Evolutionary conservation across 176 grass and related monocot species (phyloP).

Genomic region (Carex scoparia): DNA sequence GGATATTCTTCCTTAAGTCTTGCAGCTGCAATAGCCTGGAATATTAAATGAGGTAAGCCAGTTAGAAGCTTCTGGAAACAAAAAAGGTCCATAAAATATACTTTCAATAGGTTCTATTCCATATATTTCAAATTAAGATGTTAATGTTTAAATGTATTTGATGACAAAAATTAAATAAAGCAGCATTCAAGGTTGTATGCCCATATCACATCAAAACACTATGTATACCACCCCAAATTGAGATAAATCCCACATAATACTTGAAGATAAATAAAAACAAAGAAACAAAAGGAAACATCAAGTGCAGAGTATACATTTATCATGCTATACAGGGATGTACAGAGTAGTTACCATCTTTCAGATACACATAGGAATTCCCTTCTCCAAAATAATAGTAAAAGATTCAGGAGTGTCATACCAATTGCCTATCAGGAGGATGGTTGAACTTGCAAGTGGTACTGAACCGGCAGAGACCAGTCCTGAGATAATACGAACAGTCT

Average conservation of each 20-base stretch:
- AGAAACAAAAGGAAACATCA: not conserved
- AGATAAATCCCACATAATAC: not conserved
- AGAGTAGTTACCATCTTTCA: not conserved
- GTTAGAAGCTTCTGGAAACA: not conserved
- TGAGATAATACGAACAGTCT: constrained; percentile 94
- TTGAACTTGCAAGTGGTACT: constrained; percentile 92
- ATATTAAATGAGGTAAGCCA: constrained; percentile 12
- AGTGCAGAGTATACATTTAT: not conserved
- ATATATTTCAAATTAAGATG: not conserved
- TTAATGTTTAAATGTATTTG: not conserved
- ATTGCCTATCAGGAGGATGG: constrained; percentile 82
- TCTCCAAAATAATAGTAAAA: not conserved
- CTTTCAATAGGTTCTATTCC: too few species aligned
- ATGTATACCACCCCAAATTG: not conserved
- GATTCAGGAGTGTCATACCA: constrained; percentile 42
- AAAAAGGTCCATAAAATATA: not conserved
- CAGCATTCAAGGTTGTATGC: not conserved
- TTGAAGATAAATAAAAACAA: not conserved
- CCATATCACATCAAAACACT: constrained; percentile 24
- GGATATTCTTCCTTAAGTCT: constrained; percentile 98
- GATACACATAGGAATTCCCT: not conserved
- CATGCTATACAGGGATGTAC: not conserved
- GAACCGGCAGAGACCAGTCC: constrained; percentile 97
- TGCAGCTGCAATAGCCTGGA: constrained; percentile 96
- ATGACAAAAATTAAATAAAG: not conserved